Evolutionary conservation across 192 early-diverging fungal genomes (phyloP), one percentile per base, ranked within the genome.

Genomic region (Cetraspora pellucida): DNA sequence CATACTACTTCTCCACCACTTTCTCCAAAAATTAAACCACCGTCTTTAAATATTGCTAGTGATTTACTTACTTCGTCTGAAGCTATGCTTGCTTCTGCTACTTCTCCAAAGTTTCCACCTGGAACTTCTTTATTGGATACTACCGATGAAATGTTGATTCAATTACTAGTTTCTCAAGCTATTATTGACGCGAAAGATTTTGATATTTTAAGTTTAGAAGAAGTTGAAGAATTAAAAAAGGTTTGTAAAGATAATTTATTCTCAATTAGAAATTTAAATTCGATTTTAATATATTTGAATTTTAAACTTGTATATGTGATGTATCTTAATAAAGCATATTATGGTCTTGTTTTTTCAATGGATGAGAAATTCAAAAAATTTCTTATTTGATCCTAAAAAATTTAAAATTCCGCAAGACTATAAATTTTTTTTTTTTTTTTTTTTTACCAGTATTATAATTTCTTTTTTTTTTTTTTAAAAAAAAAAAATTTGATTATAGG

Each of bases 131-230:
- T 76, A 16, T 30, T 76, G 27, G 74, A 76, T 55, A 76, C 74
- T 23, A 54, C 74, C 13, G 63, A 76, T 66, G 87, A 88, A 46
- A 79, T 83, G 78, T 55, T 85, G 13, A 77, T 85, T 44, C 85
- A 85, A 71, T 71, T 86, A 10, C 63, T 88, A 64, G 77, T 90
- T 6, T 85, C 86, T 11, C 85, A 87, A 47, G 86, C 89, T 0
- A 77, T 88, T 0, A 80, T 87, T 7, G 89, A 90, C 77, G 79
- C 89, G 1, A 82, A 82, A 50, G 83, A 84, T 2, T 90, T 85
- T 73, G 83, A 85, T 11, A 74, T 88, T 4, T 68, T 90, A 46
- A 63, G 82, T 10, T 82, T 87, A 23, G 86, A 89, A 28, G 79
- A 88, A 49, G 82, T 88, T 11, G 88, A 88, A 25, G 81, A 74